Conservation (phyloP, 345 rosid species). For the Microcos paniculata region DNA sequence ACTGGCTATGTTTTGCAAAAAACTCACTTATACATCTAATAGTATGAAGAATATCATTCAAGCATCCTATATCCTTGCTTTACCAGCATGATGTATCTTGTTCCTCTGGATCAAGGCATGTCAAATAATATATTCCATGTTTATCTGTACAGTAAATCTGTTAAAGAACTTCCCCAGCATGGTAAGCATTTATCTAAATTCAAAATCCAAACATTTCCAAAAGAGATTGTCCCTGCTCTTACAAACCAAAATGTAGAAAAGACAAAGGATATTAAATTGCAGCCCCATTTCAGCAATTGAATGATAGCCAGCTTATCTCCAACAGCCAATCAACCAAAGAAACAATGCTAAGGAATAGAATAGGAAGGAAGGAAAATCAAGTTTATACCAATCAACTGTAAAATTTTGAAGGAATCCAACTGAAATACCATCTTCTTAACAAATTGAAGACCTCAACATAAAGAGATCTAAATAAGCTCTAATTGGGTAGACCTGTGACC, state of each 20-base stretch:
- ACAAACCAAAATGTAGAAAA: neutral
- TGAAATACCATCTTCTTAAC: neutral
- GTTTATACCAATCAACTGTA: neutral
- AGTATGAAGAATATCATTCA: neutral
- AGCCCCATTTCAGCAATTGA: neutral
- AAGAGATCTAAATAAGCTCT: neutral
- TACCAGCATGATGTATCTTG: neutral
- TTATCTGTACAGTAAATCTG: neutral
- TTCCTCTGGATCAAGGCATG: neutral
- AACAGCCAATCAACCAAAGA: neutral
- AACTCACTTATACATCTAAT: neutral
- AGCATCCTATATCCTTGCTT: neutral
- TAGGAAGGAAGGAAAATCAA: neutral
- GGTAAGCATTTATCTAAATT: neutral
- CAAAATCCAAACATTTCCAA: neutral
- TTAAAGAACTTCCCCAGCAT: neutral
- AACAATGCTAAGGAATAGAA: neutral
- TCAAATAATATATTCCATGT: neutral
- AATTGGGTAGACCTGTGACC: neutral
- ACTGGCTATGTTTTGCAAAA: neutral
- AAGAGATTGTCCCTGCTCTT: neutral
- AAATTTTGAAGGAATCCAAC: constrained; percentile 11
- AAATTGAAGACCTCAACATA: constrained; percentile 1
- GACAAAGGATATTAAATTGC: neutral
- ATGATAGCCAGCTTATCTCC: neutral